Base-by-base conservation (phyloP, 2,329 filamentous ascomycete species). In the Dissoconium aciculare region DNA sequence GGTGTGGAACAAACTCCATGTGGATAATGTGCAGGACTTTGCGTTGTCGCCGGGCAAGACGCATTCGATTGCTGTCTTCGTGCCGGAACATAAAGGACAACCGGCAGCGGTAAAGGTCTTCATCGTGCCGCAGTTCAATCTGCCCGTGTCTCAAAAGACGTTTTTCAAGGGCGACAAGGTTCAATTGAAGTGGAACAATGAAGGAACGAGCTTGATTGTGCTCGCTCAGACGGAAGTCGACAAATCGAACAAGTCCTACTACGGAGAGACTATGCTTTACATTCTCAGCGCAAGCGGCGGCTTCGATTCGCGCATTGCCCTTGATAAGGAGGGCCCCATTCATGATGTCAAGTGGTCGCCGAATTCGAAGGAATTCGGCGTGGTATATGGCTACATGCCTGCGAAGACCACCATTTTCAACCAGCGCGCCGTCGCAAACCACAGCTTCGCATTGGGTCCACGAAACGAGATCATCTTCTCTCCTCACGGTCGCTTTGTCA, bases 91-190 rank as follows among this genome's bases (percentile, higher is more conserved):
- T 59, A 40, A 92, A 81, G 87, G 89, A 30, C 80, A 85, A 70
- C 89, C 89, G 19, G 85, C 89, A 32, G 72, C 81, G 2, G 84
- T 95, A 56, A 92, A 91, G 60, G 80, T 95, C 37, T 98, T 79
- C 64, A 83, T 87, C 44, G 80, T 95, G 19, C 87, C 89, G 25
- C 69, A 89, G 46, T 95, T 95, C 60, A 69, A 61, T 40, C 64
- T 63, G 31, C 76, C 85, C 4, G 75, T 93, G 29, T 94, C 87
- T 23, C 87, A 95, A 56, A 98, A 98, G 74, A 94, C 79, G 2
- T 98, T 98, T 55, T 98, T 84, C 73, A 98, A 98, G 65, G 85
- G 85, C 41, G 89, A 98, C 66, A 95, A 95, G 65, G 87, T 98
- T 28, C 84, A 94, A 59, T 65, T 98, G 52, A 94, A 94, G 64